Base-by-base conservation (phyloP, 2,329 filamentous ascomycete genomes). In the Fusarium sp. region DNA sequence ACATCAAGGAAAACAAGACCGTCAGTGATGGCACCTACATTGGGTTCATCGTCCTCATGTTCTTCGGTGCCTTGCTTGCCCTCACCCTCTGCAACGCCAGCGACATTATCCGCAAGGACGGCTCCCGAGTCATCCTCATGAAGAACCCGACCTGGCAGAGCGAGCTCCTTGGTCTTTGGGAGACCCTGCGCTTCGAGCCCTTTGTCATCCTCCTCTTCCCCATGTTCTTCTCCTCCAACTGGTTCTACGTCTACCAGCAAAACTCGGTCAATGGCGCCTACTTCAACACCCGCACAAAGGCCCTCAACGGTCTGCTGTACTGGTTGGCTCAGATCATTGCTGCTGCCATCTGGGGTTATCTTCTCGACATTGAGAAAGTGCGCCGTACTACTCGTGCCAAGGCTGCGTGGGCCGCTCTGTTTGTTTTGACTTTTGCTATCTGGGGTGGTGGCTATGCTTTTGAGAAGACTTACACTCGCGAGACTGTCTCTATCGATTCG, bases 141-240 rank as follows among this genome's bases (percentile, higher is more conserved):
- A 95, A 96, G 84, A 92, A 97, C 80, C 94, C 94, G 5, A 92
- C 92, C 52, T 97, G 92, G 92, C 88, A 88, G 75, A 90, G 92
- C 5, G 94, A 97, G 80, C 80, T 97, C 65, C 68, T 87, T 19
- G 94, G 94, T 57, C 87, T 97, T 4, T 91, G 85, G 79, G 87
- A 96, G 78, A 93, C 92, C 1, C 81, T 97, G 58, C 81, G 82
- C 51, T 84, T 84, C 33, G 91, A 96, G 71, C 89, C 89, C 7
- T 94, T 74, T 75, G 91, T 94, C 70, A 69, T 94, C 47, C 79
- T 89, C 8, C 85, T 94, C 19, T 94, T 94, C 80, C 92, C 92
- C 73, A 92, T 94, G 89, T 94, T 94, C 82, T 87, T 92, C 77
- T 88, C 90, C 22, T 92, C 90, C 76, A 94, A 95, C 78, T 94